Conservation (phyloP, 495 filamentous ascomycete genomes). For the Penicillium robsamsonii region DNA sequence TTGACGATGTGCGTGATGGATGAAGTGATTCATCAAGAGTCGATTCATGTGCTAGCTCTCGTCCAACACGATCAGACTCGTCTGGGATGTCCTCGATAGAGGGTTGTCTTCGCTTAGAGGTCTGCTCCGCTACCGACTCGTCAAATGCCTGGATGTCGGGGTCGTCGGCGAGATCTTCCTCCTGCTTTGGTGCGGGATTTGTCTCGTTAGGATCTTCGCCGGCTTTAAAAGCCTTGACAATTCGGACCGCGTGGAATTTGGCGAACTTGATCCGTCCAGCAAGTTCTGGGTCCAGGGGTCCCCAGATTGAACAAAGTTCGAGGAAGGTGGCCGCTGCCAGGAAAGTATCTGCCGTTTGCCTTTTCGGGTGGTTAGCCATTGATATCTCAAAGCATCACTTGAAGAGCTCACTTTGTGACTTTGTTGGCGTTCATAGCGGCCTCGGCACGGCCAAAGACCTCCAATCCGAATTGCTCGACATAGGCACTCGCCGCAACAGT, state of each 20-base stretch:
- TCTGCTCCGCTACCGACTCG: constrained; percentile 33
- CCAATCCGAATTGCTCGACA: constrained; percentile 87
- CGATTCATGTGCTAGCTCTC: constrained; percentile 38
- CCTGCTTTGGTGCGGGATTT: constrained; percentile 64
- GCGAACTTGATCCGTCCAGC: constrained; percentile 89
- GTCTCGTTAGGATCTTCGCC: constrained; percentile 90
- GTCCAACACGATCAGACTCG: constrained; percentile 42
- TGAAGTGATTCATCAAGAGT: constrained; percentile 49
- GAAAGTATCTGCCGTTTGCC: constrained; percentile 92
- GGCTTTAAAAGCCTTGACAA: constrained; percentile 84
- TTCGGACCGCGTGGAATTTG: constrained; percentile 91
- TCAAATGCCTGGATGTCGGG: constrained; percentile 53
- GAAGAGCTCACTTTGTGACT: constrained; percentile 66
- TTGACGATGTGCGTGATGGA: constrained; percentile 48
- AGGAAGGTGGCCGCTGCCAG: constrained; percentile 89
- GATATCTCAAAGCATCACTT: constrained; percentile 4
- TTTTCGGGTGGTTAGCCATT: constrained; percentile 31
- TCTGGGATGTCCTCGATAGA: constrained; percentile 56
- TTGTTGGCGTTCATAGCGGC: constrained; percentile 77
- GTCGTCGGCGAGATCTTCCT: constrained; percentile 27
- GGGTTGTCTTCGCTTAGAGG: constrained; percentile 48
- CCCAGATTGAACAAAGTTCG: constrained; percentile 84
- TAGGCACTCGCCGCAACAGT: constrained; percentile 84
- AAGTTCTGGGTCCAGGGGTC: constrained; percentile 67
- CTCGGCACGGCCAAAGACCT: constrained; percentile 82